These are phyloP conservation scores for Salix exigua DNA, from an alignment of 345 rosid genomes.

Conservation along the genomic window DNA sequence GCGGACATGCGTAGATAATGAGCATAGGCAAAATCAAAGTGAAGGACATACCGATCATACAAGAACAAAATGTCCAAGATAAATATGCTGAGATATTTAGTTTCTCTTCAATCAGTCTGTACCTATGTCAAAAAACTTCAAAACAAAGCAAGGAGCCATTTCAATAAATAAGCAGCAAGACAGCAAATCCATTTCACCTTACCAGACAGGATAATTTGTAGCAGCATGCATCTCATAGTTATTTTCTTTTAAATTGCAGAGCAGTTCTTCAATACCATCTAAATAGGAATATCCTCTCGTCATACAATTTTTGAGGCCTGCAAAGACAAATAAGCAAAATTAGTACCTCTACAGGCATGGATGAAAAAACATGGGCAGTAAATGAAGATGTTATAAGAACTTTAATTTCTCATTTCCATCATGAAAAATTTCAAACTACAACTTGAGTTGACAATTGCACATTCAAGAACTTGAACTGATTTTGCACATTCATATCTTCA, in stretches of 20 bases:
- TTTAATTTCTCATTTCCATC: background rate
- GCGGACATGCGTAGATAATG: background rate
- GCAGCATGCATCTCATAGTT: slow-evolving; percentile 86
- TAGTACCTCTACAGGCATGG: background rate
- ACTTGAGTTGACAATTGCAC: background rate
- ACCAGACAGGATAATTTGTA: slow-evolving; percentile 92
- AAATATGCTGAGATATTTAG: slow-evolving; percentile 64
- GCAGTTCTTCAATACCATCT: slow-evolving; percentile 74
- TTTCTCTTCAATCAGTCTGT: slow-evolving; percentile 71
- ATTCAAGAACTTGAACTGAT: background rate
- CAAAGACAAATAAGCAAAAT: slow-evolving; percentile 11
- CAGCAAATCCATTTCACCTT: slow-evolving; percentile 3
- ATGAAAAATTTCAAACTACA: background rate
- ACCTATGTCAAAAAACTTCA: slow-evolving; percentile 41
- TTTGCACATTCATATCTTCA: background rate
- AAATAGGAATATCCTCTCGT: slow-evolving; percentile 64
- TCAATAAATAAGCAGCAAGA: slow-evolving; percentile 8
- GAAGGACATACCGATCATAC: slow-evolving; percentile 44
- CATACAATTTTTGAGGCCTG: slow-evolving; percentile 78
- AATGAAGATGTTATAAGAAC: background rate
- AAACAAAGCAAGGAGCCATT: slow-evolving; percentile 9
- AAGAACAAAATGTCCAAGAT: slow-evolving; percentile 95
- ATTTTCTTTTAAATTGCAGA: slow-evolving; percentile 43
- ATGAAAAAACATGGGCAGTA: background rate
- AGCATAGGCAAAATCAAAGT: background rate